Percentiles rank a stretch among this genome's conserved stretches.
Evolutionary conservation across 805 yeast genomes (phyloP).

Genomic region (Candida sakaeoensis): DNA sequence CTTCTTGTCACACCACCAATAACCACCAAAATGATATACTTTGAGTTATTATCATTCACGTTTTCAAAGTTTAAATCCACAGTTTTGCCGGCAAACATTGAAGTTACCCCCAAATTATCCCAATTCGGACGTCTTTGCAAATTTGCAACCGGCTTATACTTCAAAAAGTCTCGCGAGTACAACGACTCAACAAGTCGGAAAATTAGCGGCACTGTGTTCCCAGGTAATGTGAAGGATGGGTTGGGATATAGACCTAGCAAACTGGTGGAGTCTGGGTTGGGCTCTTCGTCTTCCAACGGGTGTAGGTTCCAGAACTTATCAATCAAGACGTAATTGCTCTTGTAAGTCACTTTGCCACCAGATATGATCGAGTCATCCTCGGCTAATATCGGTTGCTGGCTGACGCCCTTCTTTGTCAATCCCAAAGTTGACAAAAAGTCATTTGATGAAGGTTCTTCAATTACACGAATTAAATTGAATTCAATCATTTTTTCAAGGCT

Average conservation of each 20-base stretch:
- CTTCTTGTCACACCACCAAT: conserved; percentile 87
- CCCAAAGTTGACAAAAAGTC: conserved; percentile 24
- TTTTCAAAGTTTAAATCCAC: conserved; percentile 34
- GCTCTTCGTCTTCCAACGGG: conserved; percentile 30
- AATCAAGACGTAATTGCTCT: conserved; percentile 34
- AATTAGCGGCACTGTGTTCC: conserved; percentile 70
- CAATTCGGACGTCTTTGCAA: conserved; percentile 38
- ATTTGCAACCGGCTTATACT: conserved; percentile 36
- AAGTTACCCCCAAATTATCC: conserved; percentile 39
- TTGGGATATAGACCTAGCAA: conserved; percentile 37
- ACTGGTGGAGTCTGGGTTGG: not conserved
- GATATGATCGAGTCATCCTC: conserved; percentile 21
- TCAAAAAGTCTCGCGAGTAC: conserved; percentile 52
- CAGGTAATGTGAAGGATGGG: conserved; percentile 69
- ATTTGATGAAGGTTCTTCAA: conserved; percentile 13
- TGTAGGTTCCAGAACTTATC: conserved; percentile 46
- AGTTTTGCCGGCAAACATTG: conserved; percentile 40
- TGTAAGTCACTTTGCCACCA: conserved; percentile 26
- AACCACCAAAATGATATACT: conserved; percentile 46
- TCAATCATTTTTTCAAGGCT: conserved; percentile 47
- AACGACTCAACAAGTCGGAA: conserved; percentile 67
- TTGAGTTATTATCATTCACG: conserved; percentile 11
- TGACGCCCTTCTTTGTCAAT: conserved; percentile 10
- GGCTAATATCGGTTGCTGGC: conserved; percentile 9
- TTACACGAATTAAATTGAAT: conserved; percentile 43